Evolutionary conservation across 2,329 filamentous ascomycete genomes (phyloP).

Genomic region (Trichoderma polysporum): DNA sequence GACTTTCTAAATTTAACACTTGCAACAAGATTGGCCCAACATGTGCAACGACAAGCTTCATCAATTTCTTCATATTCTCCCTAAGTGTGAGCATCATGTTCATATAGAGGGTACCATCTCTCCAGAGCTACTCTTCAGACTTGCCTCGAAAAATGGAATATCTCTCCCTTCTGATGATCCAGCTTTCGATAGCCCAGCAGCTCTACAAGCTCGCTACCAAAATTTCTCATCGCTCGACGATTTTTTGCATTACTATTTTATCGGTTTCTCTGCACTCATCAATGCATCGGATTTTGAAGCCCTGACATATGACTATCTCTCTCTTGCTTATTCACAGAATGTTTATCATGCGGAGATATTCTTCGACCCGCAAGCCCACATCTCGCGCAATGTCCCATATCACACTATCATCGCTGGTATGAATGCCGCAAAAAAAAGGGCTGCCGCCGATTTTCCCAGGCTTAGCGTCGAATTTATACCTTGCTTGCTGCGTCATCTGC

Average conservation of each 20-base stretch:
- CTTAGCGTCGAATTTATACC: conserved; percentile 67
- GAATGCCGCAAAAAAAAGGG: conserved; percentile 57
- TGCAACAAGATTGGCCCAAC: neutral
- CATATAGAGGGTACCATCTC: conserved; percentile 76
- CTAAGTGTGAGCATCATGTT: conserved; percentile 81
- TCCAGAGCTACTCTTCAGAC: conserved; percentile 66
- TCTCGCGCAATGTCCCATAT: conserved; percentile 61
- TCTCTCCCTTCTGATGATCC: conserved; percentile 57
- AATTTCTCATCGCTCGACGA: conserved; percentile 71
- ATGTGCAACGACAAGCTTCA: conserved; percentile 57
- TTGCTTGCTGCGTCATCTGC: conserved; percentile 71
- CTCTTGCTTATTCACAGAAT: conserved; percentile 60
- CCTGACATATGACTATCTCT: conserved; percentile 71
- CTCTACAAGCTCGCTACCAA: conserved; percentile 63
- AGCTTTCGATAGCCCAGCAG: conserved; percentile 60
- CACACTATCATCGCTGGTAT: conserved; percentile 65
- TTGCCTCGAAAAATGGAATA: conserved; percentile 67
- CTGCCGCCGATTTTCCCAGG: conserved; percentile 57
- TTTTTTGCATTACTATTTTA: conserved; percentile 77
- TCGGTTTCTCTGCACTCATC: conserved; percentile 69
- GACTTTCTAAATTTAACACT: neutral
- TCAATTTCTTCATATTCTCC: conserved; percentile 62
- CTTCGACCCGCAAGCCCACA: conserved; percentile 78
- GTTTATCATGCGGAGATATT: conserved; percentile 75
- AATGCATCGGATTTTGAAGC: conserved; percentile 67